phyloP scores from a whole-genome alignment of 495 filamentous ascomycete genomes.

The Clavariopsis aquatica region DNA sequence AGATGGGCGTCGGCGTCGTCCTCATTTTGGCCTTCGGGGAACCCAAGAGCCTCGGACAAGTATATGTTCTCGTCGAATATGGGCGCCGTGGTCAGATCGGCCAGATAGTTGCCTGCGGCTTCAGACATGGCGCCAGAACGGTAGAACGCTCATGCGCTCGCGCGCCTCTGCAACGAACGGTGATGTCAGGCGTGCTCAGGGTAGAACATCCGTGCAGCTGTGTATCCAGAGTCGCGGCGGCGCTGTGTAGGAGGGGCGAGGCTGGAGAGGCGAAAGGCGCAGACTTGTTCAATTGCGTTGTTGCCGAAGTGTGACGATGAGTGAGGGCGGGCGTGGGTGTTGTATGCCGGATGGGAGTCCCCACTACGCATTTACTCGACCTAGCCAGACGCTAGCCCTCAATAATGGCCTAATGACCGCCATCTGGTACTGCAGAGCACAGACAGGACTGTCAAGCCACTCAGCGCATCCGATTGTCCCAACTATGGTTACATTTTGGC shows the following conservation, averaged over 20 bases:
- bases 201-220: neutral
- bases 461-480: neutral
- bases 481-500: no score
- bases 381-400: no score
- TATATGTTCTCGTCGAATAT: conserved; percentile 35
- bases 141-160: conserved; percentile 18
- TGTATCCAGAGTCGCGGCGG: neutral
- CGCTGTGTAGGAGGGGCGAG: neutral
- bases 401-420: neutral
- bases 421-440: neutral
- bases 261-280: neutral
- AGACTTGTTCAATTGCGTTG: conserved; percentile 1
- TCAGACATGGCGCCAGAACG: conserved; percentile 26
- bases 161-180: conserved; percentile 1
- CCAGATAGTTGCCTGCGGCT: conserved; percentile 6
- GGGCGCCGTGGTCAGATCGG: conserved; percentile 24
- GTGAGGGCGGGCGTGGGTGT: neutral
- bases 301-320: conserved; percentile 5
- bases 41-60: conserved; percentile 24
- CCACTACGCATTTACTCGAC: neutral
- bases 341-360: neutral
- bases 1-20: conserved; percentile 33
- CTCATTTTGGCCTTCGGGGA: conserved; percentile 21
- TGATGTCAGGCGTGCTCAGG: conserved; percentile 20
- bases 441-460: neutral